phyloP scores from a whole-genome alignment of 768 basidiomycete genomes.

The Macrocybe gigantea region DNA sequence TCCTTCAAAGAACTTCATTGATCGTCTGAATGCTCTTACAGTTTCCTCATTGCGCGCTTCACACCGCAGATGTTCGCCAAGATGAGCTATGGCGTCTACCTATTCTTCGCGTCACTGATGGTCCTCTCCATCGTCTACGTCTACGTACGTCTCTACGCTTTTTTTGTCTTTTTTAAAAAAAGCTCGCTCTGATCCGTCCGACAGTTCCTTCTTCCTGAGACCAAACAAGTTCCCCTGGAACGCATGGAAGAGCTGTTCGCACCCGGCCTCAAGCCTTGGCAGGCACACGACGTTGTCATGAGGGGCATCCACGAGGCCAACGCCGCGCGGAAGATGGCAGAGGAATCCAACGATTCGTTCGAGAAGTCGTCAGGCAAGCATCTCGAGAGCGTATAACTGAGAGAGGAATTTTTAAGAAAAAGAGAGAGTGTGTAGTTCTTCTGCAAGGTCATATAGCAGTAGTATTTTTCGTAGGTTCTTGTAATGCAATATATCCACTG shows the following conservation, averaged over 20 bases:
- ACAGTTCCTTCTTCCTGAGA: constrained; percentile 33
- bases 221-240: constrained; percentile 34
- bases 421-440: too few species aligned
- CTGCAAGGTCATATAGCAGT: too few species aligned
- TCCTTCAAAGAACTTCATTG: not conserved
- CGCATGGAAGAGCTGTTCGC: constrained; percentile 36
- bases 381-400: constrained; percentile 5
- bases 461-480: not conserved
- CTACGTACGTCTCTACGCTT: constrained; percentile 16
- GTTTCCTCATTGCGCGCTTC: constrained; percentile 29
- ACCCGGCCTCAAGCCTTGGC: constrained; percentile 26
- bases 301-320: constrained; percentile 16
- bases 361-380: constrained; percentile 8
- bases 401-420: too few species aligned
- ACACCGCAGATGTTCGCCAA: constrained; percentile 31
- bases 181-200: not conserved
- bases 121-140: constrained; percentile 26
- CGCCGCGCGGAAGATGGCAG: constrained; percentile 1
- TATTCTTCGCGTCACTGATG: constrained; percentile 30
- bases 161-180: not conserved
- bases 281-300: constrained; percentile 26
- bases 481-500: not conserved
- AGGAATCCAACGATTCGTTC: constrained; percentile 5
- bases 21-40: constrained; percentile 3
- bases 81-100: constrained; percentile 32